phyloP scores from a whole-genome alignment of 23 red algal genomes.

The Gracilaria caudata region DNA sequence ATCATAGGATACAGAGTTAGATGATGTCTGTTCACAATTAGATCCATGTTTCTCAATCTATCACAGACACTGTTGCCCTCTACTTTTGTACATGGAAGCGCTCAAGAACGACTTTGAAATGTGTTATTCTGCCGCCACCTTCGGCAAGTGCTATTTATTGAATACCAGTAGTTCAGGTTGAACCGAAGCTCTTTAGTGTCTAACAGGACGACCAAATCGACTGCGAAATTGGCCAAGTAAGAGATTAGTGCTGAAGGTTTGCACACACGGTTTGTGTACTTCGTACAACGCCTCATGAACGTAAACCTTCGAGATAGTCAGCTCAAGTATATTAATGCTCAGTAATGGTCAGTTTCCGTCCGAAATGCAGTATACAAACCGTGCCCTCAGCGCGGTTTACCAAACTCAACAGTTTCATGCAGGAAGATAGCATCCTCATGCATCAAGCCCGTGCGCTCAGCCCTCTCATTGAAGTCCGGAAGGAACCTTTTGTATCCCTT shows the following conservation, averaged over 20 bases:
- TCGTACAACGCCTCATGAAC: neutral
- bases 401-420: conserved; percentile 33
- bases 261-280: neutral
- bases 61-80: too few relatives aligned
- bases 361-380: neutral
- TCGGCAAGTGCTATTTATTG: neutral
- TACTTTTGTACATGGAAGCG: too few relatives aligned
- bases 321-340: neutral
- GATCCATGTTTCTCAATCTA: too few relatives aligned
- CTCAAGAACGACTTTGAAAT: too few relatives aligned
- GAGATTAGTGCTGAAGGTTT: neutral
- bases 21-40: too few relatives aligned
- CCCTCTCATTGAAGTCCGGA: neutral
- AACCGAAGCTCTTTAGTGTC: neutral
- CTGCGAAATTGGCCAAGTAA: neutral
- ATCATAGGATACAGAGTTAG: too few relatives aligned
- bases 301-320: neutral
- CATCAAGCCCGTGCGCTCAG: conserved; percentile 13
- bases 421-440: conserved; percentile 27
- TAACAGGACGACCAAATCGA: neutral
- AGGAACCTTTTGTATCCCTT: neutral
- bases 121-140: too few relatives aligned
- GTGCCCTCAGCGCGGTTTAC: conserved; percentile 10
- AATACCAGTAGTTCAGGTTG: too few relatives aligned
- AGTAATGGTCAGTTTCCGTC: neutral